Evolutionary conservation across 2,329 filamentous ascomycete species (phyloP), one percentile per base, ranked within the genome.

Genomic region (Talaromyces amestolkiae): DNA sequence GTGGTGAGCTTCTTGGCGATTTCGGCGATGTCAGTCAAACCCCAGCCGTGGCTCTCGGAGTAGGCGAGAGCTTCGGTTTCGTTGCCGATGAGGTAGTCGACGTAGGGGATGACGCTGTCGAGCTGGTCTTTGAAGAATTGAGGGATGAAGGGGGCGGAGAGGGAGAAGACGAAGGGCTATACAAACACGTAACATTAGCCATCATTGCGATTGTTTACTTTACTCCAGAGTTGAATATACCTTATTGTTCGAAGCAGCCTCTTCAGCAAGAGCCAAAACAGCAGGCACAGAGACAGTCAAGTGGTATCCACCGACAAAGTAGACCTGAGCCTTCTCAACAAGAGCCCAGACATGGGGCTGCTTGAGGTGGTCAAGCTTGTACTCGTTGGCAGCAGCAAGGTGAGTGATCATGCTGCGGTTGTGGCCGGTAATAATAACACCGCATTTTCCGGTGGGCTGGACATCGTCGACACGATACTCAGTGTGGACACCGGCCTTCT

Each of bases 81-180:
- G 83, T 99, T 99, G 76, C 93, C 94, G 78, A 99, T 91, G 68
- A 98, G 85, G 81, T 94, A 96, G 83, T 98, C 93, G 85, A 93
- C 96, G 87, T 97, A 97, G 35, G 91, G 91, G 62, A 92, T 85
- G 63, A 91, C 90, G 73, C 88, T 89, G 80, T 97, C 92, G 58
- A 99, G 87, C 70, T 88, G 91, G 59, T 97, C 93, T 85, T 97
- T 97, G 90, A 98, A 99, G 86, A 97, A 97, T 77, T 96, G 91
- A 45, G 90, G 84, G 75, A 99, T 97, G 85, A 99, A 99, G 67
- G 95, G 95, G 8, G 95, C 95, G 61, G 92, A 95, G 68, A 99
- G 87, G 72, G 93, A 96, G 72, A 99, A 88, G 73, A 93, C 87
- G 79, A 98, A 96, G 68, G 85, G 77, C 85, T 86, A 67, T 37